Evolutionary conservation across 2,329 filamentous ascomycete species (phyloP).

Genomic region (Colletotrichum coccodes): DNA sequence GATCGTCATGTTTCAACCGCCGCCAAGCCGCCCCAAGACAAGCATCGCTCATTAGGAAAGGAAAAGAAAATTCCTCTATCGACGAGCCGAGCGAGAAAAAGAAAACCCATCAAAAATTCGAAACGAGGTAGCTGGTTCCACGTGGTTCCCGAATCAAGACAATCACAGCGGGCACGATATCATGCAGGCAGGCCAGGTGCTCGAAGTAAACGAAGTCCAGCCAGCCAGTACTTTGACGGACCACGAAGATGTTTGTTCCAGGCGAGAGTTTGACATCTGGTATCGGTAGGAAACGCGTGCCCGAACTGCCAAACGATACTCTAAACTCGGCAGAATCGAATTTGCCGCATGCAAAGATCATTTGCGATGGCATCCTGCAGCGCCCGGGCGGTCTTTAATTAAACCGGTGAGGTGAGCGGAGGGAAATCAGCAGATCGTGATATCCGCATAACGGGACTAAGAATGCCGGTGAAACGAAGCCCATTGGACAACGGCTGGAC

Average conservation of each 20-base stretch:
- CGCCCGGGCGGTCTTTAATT: background rate
- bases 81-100: background rate
- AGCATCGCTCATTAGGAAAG: background rate
- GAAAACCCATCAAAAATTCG: background rate
- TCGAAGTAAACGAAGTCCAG: background rate
- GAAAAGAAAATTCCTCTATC: background rate
- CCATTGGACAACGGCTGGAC: background rate
- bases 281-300: background rate
- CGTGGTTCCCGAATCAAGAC: background rate
- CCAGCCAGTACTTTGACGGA: background rate
- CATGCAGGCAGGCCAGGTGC: background rate
- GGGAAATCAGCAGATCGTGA: constrained; percentile 4
- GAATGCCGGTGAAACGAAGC: background rate
- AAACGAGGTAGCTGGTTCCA: constrained; percentile 11
- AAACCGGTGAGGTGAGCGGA: constrained; percentile 1
- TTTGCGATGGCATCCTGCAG: background rate
- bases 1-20: constrained; percentile 17
- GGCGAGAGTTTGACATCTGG: background rate
- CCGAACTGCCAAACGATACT: background rate
- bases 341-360: background rate
- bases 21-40: constrained; percentile 4
- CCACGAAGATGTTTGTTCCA: background rate
- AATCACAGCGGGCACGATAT: constrained; percentile 1
- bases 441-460: constrained; percentile 1
- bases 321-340: too few species aligned